Base-by-base conservation (phyloP, 2,329 filamentous ascomycete species). In the Colletotrichum sp. region DNA sequence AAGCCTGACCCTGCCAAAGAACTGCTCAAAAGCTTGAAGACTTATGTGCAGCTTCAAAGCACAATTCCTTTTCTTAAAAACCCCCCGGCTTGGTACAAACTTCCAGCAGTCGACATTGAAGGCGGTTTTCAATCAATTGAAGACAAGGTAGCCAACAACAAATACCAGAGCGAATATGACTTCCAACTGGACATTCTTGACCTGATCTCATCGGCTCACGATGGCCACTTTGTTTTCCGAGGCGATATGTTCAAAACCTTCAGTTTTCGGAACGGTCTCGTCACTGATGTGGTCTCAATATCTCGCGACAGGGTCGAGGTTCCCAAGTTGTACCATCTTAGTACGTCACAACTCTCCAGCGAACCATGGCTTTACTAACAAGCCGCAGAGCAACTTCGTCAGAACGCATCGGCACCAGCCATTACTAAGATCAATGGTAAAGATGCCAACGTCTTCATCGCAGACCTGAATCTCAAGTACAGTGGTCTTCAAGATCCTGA, bases 161-260 rank as follows among this genome's bases (percentile, higher is more conserved):
- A 81, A 6, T 92, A 88, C 78, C 80, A 82, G 5, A 89, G 86
- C 80, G 90, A 92, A 78, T 91, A 89, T 79, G 87, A 89, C 16
- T 91, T 91, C 78, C 88, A 91, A 78, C 76, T 84, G 11, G 89
- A 90, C 32, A 84, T 94, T 4, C 82, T 86, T 39, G 82, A 91
- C 8, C 85, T 92, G 52, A 79, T 80, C 44, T 86, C 87, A 27
- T 85, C 85, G 2, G 89, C 90, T 5, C 91, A 94, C 78, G 93
- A 95, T 80, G 91, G 92, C 2, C 93, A 95, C 80, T 92, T 93
- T 67, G 83, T 86, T 5, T 92, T 88, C 79, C 83, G 87, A 19
- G 89, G 90, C 4, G 89, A 91, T 77, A 84, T 88, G 8, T 85
- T 92, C 15, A 87, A 86, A 57, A 86, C 89, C 0, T 91, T 92